A percentile compares a stretch with the other conserved stretches of the same genome.
Evolutionary conservation across 202 grass and related monocot genomes (phyloP).

Genomic region (Panicum virgatum): DNA sequence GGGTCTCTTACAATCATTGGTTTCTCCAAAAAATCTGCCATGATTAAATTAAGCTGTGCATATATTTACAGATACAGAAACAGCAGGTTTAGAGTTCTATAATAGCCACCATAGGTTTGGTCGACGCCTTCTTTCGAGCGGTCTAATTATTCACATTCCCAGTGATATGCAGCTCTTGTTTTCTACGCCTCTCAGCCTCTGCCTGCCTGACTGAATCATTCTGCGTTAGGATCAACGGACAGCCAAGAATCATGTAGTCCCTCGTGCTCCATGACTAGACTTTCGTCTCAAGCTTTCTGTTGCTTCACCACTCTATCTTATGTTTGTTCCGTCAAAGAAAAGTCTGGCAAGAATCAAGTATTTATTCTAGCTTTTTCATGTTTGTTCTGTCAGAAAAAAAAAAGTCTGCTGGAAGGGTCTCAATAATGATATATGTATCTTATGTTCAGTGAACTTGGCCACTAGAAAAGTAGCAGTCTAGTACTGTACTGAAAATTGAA

Average conservation of each 20-base stretch:
- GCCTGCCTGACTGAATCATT: neutral
- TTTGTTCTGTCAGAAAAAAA: neutral
- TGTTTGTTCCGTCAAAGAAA: neutral
- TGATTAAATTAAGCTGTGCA: neutral
- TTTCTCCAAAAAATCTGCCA: neutral
- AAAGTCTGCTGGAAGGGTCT: neutral
- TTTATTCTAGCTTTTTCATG: neutral
- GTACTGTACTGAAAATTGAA: neutral
- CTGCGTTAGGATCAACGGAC: neutral
- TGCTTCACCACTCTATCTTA: neutral
- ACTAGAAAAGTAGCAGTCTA: neutral
- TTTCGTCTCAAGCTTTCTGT: neutral
- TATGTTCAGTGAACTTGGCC: conserved; percentile 21
- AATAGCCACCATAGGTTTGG: neutral
- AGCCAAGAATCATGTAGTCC: neutral
- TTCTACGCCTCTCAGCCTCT: neutral
- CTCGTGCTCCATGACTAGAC: neutral
- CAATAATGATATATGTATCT: neutral
- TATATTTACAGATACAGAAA: neutral
- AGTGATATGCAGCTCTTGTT: neutral
- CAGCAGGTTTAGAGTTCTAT: neutral
- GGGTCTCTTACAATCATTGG: neutral
- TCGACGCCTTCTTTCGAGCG: neutral
- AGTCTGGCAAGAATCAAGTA: neutral
- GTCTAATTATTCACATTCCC: neutral